Conservation (phyloP, 1,139 yeast species). For the Taphrina flavorubra region DNA sequence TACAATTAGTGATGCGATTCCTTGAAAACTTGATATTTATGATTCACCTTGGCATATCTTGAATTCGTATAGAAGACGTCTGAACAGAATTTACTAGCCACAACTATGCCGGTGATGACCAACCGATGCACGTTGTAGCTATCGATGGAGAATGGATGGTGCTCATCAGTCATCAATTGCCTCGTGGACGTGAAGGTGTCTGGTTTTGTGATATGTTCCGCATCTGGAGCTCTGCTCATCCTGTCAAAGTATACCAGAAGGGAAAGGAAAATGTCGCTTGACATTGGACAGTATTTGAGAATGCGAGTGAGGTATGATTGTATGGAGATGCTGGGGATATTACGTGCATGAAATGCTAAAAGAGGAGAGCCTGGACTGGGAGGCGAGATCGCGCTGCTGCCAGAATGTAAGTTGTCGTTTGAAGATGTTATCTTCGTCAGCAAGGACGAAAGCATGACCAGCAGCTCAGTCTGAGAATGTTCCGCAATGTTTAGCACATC, state of each 20-base stretch:
- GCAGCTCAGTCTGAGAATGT: slow-evolving; percentile 78
- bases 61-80: slow-evolving; percentile 96
- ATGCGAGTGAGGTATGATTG: slow-evolving; percentile 89
- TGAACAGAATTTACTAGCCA: slow-evolving; percentile 90
- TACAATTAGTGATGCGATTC: slow-evolving; percentile 3
- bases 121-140: slow-evolving; percentile 92
- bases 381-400: slow-evolving; percentile 15
- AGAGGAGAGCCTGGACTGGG: slow-evolving; percentile 62
- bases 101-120: slow-evolving; percentile 95
- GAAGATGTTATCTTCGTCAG: slow-evolving; percentile 87
- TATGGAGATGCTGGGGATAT: slow-evolving; percentile 89
- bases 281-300: slow-evolving; percentile 94
- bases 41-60: slow-evolving; percentile 83
- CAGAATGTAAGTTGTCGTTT: slow-evolving; percentile 63
- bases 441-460: slow-evolving; percentile 82
- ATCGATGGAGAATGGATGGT: slow-evolving; percentile 77
- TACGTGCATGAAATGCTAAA: slow-evolving; percentile 91
- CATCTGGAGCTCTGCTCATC: slow-evolving; percentile 53
- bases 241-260: slow-evolving; percentile 91
- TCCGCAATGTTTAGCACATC: slow-evolving; percentile 70
- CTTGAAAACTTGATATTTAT: background rate
- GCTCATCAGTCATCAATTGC: slow-evolving; percentile 45
- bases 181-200: slow-evolving; percentile 38
- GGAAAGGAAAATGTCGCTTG: slow-evolving; percentile 92
- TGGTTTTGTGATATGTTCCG: background rate